Conservation (phyloP, 2,329 filamentous ascomycete species). For the Fusarium veterinarium region DNA sequence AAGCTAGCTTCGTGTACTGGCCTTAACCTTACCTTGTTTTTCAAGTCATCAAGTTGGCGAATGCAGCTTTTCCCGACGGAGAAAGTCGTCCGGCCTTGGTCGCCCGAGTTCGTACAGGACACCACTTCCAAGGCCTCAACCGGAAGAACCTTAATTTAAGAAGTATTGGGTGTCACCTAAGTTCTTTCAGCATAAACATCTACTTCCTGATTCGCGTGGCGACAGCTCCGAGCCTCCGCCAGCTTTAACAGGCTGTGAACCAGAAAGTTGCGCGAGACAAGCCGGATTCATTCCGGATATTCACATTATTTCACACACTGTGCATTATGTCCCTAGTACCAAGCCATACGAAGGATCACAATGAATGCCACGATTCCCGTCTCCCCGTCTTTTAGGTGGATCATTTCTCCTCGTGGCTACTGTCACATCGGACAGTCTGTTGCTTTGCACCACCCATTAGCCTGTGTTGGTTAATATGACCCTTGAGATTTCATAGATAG, state of each 20-base stretch:
- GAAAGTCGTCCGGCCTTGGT: accelerated
- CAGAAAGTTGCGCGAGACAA: neutral
- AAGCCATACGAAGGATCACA: accelerated
- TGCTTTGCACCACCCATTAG: neutral
- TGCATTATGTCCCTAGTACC: accelerated
- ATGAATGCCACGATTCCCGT: accelerated
- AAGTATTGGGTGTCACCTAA: accelerated
- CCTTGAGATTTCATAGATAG: neutral
- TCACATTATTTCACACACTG: neutral
- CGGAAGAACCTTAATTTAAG: accelerated
- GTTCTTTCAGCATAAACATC: accelerated
- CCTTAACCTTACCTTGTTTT: accelerated
- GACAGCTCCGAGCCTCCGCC: no score
- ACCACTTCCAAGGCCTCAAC: accelerated
- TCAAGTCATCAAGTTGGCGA: neutral
- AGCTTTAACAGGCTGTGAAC: neutral
- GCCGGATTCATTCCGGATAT: no score
- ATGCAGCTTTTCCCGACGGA: accelerated
- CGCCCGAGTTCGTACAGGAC: accelerated
- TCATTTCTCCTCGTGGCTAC: neutral
- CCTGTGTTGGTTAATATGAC: neutral
- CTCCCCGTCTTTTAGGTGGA: neutral
- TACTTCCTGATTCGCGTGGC: neutral
- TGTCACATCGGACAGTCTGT: neutral
- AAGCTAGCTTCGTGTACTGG: accelerated